Conservation (phyloP, 2,329 filamentous ascomycete species). For the Penicillium brasilianum region DNA sequence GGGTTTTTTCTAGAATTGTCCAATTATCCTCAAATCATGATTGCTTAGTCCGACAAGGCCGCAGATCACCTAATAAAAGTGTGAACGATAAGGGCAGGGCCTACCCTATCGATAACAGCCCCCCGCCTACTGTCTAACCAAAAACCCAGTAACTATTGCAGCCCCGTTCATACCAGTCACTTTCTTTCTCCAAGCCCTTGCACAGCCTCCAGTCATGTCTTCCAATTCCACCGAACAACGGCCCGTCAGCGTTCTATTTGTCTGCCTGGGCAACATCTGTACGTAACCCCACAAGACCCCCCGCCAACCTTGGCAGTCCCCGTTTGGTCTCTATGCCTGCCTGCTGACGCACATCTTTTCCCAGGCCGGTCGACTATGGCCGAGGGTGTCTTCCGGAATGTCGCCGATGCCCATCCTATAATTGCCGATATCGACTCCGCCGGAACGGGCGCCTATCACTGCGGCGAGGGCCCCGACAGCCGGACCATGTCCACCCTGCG, state of each 20-base stretch:
- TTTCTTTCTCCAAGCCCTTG: neutral
- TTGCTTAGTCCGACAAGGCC: neutral
- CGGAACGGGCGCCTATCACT: conserved; percentile 88
- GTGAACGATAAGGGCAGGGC: neutral
- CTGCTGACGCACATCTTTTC: conserved; percentile 14
- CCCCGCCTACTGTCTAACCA: neutral
- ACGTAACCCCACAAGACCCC: conserved; percentile 24
- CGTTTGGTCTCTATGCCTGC: neutral
- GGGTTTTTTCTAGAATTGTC: neutral
- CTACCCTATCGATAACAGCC: conserved; percentile 1
- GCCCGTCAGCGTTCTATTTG: conserved; percentile 78
- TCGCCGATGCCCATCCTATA: conserved; percentile 63
- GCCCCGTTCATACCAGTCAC: neutral
- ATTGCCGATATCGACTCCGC: conserved; percentile 81
- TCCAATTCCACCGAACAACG: conserved; percentile 20
- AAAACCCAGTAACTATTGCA: neutral
- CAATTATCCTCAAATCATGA: neutral
- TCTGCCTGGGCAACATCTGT: conserved; percentile 97
- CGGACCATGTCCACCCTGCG: conserved; percentile 81
- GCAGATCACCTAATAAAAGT: neutral
- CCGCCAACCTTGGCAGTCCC: conserved; percentile 8
- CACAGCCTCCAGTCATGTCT: conserved; percentile 24
- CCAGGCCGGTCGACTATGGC: conserved; percentile 86
- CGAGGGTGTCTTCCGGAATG: conserved; percentile 84
- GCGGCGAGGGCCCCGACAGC: conserved; percentile 74